Conservation (phyloP, 2,329 filamentous ascomycete species). For the Aspergillus caelatus region DNA sequence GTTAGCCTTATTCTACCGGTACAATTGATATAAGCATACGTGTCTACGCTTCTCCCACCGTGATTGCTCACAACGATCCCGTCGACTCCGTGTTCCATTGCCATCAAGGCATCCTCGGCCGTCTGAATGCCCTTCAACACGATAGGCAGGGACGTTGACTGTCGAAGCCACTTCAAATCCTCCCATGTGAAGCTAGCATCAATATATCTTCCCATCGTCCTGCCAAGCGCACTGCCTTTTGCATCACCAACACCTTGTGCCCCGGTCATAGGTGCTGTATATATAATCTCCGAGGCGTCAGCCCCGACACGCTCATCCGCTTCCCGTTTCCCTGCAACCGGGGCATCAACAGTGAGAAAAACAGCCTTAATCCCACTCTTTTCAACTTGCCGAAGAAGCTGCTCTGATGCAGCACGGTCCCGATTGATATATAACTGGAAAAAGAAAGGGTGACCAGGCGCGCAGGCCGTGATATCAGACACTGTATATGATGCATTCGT, state of each 20-base stretch:
- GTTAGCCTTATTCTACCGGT: background rate
- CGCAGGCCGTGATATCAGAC: slow-evolving; percentile 76
- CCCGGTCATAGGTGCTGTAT: slow-evolving; percentile 9
- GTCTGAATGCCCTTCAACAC: slow-evolving; percentile 22
- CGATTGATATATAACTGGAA: slow-evolving; percentile 96
- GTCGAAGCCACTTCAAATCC: slow-evolving; percentile 3
- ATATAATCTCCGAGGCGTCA: background rate
- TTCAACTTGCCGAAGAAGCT: slow-evolving; percentile 74
- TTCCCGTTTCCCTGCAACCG: slow-evolving; percentile 78
- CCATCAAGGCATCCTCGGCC: slow-evolving; percentile 21
- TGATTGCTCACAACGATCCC: slow-evolving; percentile 60
- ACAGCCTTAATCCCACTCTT: slow-evolving; percentile 76
- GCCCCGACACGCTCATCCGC: slow-evolving; percentile 9
- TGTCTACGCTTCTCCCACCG: slow-evolving; percentile 56
- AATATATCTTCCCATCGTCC: background rate
- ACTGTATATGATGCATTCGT: slow-evolving; percentile 86
- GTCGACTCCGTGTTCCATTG: slow-evolving; percentile 28
- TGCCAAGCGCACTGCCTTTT: background rate
- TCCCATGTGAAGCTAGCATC: background rate
- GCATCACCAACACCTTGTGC: slow-evolving; percentile 2
- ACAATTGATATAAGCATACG: background rate
- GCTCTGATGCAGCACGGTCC: slow-evolving; percentile 75
- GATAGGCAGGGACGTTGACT: slow-evolving; percentile 13
- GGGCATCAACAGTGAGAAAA: slow-evolving; percentile 83
- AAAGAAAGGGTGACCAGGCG: slow-evolving; percentile 74